Percentiles rank a stretch among this genome's conserved stretches.
Conservation (phyloP, 257 asterid species). For the Anisodus tanguticus region DNA sequence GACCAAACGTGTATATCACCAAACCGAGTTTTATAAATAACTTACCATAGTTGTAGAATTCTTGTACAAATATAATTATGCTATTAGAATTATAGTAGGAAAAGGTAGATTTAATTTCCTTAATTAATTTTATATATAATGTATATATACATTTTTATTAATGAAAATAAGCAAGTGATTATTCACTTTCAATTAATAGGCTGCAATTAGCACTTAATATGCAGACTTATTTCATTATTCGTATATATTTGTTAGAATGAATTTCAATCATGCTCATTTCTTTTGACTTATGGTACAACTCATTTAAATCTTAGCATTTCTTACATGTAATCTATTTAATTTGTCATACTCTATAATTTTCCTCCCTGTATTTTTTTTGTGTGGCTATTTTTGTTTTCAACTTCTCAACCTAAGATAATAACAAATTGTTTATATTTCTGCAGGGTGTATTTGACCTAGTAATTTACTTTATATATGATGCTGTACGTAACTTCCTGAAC, state of each 20-base stretch:
- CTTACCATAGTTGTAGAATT: no score
- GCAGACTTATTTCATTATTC: neutral
- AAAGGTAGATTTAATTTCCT: no score
- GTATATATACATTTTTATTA: no score
- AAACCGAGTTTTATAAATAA: no score
- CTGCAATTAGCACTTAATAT: neutral
- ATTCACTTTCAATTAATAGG: neutral
- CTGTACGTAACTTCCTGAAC: neutral
- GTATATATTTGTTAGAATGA: neutral
- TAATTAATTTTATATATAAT: no score
- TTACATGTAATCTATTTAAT: neutral
- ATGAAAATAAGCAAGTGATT: no score
- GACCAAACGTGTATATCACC: no score
- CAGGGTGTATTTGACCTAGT: neutral
- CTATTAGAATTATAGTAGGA: no score
- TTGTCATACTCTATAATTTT: neutral
- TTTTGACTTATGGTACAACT: neutral
- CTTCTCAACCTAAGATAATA: neutral
- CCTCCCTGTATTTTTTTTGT: no score
- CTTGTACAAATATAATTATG: no score
- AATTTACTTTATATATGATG: neutral
- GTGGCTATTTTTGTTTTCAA: neutral
- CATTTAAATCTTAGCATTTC: neutral
- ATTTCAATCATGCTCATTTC: neutral
- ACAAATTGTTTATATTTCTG: neutral